Percentiles rank a stretch among this genome's conserved stretches.
phyloP scores from a whole-genome alignment of 31 red algal genomes.

The Odonthalia washingtoniensis region DNA sequence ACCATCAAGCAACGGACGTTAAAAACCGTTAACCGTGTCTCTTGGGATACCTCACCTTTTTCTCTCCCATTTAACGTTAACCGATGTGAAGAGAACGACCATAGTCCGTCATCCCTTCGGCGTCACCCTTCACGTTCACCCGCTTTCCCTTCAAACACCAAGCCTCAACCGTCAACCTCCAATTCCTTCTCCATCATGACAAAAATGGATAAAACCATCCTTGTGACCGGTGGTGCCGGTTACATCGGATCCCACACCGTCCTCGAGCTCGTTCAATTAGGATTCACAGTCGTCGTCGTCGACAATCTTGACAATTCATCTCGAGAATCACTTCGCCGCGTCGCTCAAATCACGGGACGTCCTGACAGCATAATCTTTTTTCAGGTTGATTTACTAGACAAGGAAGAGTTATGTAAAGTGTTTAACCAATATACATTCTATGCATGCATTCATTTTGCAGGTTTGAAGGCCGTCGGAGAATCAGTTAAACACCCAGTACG shows the following conservation, averaged over 20 bases:
- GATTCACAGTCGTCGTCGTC: constrained; percentile 84
- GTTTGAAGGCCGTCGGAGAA: constrained; percentile 99
- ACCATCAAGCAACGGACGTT: too few relatives aligned
- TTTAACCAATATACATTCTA: constrained; percentile 79
- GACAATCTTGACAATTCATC: constrained; percentile 97
- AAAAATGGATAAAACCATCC: constrained; percentile 65
- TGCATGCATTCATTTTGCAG: constrained; percentile 99
- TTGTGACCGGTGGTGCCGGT: constrained; percentile 99
- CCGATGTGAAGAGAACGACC: too few relatives aligned
- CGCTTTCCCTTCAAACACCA: too few relatives aligned
- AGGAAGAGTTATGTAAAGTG: constrained; percentile 64
- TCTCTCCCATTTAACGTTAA: too few relatives aligned
- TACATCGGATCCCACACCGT: constrained; percentile 99
- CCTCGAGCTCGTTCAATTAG: constrained; percentile 82
- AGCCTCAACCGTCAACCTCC: too few relatives aligned
- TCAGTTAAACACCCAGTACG: constrained; percentile 87
- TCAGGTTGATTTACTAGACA: constrained; percentile 89
- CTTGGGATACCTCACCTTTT: too few relatives aligned
- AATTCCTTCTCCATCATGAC: too few relatives aligned
- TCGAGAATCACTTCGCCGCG: constrained; percentile 86
- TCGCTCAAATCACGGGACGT: constrained; percentile 84
- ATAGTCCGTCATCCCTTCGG: too few relatives aligned
- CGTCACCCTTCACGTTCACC: too few relatives aligned
- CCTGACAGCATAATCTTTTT: constrained; percentile 82
- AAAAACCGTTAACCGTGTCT: too few relatives aligned